Base-by-base conservation (phyloP, 1,139 yeast species). In the Blastobotrys proliferans region DNA sequence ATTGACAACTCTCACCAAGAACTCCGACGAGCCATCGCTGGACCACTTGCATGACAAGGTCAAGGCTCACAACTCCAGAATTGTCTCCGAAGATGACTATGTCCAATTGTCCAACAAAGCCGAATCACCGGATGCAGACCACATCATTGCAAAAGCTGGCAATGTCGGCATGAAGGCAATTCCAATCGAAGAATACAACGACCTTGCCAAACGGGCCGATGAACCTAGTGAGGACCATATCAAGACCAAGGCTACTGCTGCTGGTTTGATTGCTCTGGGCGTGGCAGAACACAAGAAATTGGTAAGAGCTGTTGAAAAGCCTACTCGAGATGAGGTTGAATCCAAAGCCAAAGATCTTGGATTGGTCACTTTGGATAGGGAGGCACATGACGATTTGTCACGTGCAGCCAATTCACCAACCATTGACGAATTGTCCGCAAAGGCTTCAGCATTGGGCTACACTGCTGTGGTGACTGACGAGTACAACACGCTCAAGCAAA, bases 111-210 rank as follows among this genome's bases (percentile, higher is more conserved):
- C 34, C 21, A 30, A 28, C 40, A 50, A 35, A 35, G 51, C 49
- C 14, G 48, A 64, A 1, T 51, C 31, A 51, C 67, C 44, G 9
- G 44, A 50, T n/a, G 35, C 40, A 3, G 56, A 49, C 19, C 53
- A 55, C 30, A 37, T 59, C 18, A 29, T 29, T 10, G 39, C 45
- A 5, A 48, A 48, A 43, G 61, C 62, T 9, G 37, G 31, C 11
- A 39, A 41, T 5, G 35, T 45, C 40, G 70, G 72, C 37, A 56
- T 78, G 48, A 70, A 72, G n/a, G 52, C 77, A 14, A 48, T 81
- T n/a, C 68, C 81, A 2, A 54, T 60, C 37, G 55, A 50, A 1
- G 65, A 62, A 21, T 53, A 51, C 22, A 53, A 56, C 5, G 46
- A 47, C 2, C 44, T 67, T 37, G 35, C 35, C 9, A 24, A 42